These are phyloP conservation scores for Simplicillium sp. DNA, from an alignment of 2,329 filamentous ascomycete species.

Conservation along the genomic window DNA sequence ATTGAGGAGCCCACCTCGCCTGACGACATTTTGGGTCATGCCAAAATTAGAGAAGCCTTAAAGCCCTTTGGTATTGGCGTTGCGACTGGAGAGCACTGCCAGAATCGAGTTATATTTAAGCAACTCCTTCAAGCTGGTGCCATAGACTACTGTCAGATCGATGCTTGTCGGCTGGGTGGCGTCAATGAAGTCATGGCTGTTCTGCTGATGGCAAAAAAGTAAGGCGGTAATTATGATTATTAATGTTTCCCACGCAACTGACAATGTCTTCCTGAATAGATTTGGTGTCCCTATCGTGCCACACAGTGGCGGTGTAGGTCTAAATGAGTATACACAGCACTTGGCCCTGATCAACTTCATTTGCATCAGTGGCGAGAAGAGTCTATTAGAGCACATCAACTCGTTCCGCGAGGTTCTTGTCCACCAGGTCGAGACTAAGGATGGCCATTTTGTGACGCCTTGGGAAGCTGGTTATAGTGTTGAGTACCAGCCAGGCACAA, in stretches of 20 bases:
- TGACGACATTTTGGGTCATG: constrained; percentile 60
- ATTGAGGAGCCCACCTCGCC: constrained; percentile 52
- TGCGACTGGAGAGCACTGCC: constrained; percentile 64
- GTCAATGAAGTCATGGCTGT: constrained; percentile 35
- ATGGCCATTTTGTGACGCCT: constrained; percentile 8
- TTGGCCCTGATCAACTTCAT: constrained; percentile 8
- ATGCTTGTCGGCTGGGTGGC: constrained; percentile 58
- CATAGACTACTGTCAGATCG: constrained; percentile 58
- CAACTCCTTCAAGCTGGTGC: constrained; percentile 54
- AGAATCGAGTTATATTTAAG: constrained; percentile 65
- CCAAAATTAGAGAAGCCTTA: constrained; percentile 54
- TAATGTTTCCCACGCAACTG: not conserved
- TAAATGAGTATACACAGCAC: constrained; percentile 10
- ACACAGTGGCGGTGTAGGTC: constrained; percentile 8
- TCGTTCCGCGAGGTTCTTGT: constrained; percentile 6
- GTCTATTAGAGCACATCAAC: constrained; percentile 7
- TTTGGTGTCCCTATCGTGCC: constrained; percentile 9
- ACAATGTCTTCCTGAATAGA: not conserved
- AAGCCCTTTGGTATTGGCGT: constrained; percentile 52
- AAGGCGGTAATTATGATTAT: not conserved
- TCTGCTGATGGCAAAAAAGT: not conserved
- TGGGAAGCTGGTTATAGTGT: constrained; percentile 8
- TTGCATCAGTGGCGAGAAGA: constrained; percentile 8
- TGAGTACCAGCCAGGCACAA: constrained; percentile 5
- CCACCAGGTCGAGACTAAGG: constrained; percentile 4